A percentile compares a stretch with the other conserved stretches of the same genome.
These are phyloP conservation scores for Stachybotrys elegans DNA, from an alignment of 2,329 filamentous ascomycete species.

Conservation along the genomic window DNA sequence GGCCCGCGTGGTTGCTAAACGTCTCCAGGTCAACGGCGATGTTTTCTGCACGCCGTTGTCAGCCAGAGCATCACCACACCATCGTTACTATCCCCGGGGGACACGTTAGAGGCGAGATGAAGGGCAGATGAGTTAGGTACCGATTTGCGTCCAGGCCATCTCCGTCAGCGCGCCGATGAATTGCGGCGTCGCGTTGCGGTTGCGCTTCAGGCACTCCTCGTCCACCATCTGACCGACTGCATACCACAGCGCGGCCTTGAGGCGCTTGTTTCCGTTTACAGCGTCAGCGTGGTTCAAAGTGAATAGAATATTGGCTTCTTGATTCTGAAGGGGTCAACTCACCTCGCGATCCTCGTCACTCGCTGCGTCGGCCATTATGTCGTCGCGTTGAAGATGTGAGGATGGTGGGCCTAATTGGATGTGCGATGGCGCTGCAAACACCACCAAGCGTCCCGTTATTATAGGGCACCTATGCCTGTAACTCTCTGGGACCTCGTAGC, in stretches of 20 bases:
- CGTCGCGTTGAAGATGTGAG: background rate
- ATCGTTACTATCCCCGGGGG: too few relatives aligned
- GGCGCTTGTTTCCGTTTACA: constrained; percentile 57
- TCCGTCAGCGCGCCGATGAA: constrained; percentile 86
- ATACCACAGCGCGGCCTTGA: constrained; percentile 83
- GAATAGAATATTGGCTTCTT: background rate
- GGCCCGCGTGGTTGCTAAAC: constrained; percentile 69
- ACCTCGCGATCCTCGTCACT: constrained; percentile 32
- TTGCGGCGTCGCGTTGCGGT: constrained; percentile 84
- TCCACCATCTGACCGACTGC: constrained; percentile 84
- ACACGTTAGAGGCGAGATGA: background rate
- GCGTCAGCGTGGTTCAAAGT: background rate
- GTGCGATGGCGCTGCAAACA: too few relatives aligned
- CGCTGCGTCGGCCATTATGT: constrained; percentile 26
- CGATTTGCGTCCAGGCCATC: constrained; percentile 81
- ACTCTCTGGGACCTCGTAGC: too few relatives aligned
- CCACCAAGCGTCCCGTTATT: too few relatives aligned
- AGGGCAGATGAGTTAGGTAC: constrained; percentile 33
- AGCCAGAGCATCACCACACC: background rate
- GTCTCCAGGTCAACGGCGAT: constrained; percentile 52
- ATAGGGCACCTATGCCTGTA: too few relatives aligned
- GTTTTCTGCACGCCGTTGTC: constrained; percentile 36
- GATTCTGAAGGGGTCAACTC: background rate
- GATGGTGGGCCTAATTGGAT: background rate
- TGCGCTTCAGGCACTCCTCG: constrained; percentile 56